These are phyloP conservation scores for Epichloe bromicola DNA, from an alignment of 2,329 filamentous ascomycete species.

Conservation along the genomic window DNA sequence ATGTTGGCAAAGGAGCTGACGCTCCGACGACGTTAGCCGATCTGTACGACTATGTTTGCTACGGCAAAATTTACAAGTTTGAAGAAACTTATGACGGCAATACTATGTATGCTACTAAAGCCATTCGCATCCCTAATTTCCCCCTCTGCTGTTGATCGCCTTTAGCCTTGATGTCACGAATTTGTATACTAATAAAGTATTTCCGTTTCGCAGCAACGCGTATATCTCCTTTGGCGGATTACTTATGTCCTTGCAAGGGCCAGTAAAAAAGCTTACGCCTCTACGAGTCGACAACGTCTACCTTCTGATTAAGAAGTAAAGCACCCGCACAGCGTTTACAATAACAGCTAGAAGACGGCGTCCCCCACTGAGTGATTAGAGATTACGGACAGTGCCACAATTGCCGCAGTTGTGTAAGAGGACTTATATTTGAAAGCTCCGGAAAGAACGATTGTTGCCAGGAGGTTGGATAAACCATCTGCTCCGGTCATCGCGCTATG, in stretches of 20 bases:
- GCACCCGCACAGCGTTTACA: not conserved
- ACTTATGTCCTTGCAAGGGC: slow-evolving; percentile 80
- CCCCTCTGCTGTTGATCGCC: not conserved
- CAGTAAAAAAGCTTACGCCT: slow-evolving; percentile 86
- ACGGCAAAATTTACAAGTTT: slow-evolving; percentile 81
- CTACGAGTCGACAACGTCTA: slow-evolving; percentile 90
- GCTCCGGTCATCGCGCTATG: not conserved
- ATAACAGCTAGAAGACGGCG: not conserved
- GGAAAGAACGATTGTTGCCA: not conserved
- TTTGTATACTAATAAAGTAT: slow-evolving; percentile 2
- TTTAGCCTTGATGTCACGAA: not conserved
- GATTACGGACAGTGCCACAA: not conserved
- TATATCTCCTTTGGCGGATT: slow-evolving; percentile 91
- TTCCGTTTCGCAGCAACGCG: slow-evolving; percentile 52
- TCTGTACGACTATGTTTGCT: slow-evolving; percentile 77
- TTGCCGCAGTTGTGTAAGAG: not conserved
- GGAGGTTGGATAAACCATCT: not conserved
- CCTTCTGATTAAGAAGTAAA: slow-evolving; percentile 70
- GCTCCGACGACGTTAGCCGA: slow-evolving; percentile 55
- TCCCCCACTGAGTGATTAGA: not conserved
- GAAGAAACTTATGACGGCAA: slow-evolving; percentile 68
- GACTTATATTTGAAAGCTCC: not conserved
- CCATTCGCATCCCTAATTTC: not conserved
- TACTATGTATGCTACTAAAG: slow-evolving; percentile 50
- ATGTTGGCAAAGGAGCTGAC: slow-evolving; percentile 42